Percentiles rank a stretch among this genome's conserved stretches.
These are phyloP conservation scores for Yamadazyma diospyri DNA, from an alignment of 1,139 yeast genomes.

Conservation along the genomic window DNA sequence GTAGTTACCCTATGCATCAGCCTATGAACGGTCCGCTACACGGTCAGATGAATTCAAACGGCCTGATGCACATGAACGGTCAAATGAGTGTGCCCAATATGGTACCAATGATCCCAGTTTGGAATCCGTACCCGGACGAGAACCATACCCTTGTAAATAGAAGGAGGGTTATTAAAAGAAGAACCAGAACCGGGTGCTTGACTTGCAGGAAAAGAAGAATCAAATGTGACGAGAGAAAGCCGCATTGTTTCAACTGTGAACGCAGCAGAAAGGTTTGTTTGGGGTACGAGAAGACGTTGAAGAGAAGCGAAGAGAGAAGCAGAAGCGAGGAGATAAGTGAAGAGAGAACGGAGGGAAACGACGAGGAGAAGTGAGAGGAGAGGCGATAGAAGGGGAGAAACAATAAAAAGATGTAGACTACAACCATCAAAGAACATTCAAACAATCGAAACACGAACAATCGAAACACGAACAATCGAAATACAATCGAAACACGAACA, in stretches of 20 bases:
- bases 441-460: too few species aligned
- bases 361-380: slow-evolving; percentile 1
- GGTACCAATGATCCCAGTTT: slow-evolving; percentile 10
- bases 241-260: slow-evolving; percentile 70
- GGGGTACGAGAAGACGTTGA: slow-evolving; percentile 50
- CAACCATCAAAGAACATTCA: too few species aligned
- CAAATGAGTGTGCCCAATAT: not conserved
- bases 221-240: slow-evolving; percentile 74
- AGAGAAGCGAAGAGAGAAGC: slow-evolving; percentile 10
- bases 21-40: too few species aligned
- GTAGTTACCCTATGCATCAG: too few species aligned
- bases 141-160: slow-evolving; percentile 30
- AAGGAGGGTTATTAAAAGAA: slow-evolving; percentile 42
- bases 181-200: slow-evolving; percentile 73
- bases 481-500: too few species aligned
- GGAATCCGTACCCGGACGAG: slow-evolving; percentile 14
- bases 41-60: too few species aligned
- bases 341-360: slow-evolving; percentile 6
- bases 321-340: not conserved
- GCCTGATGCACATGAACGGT: not conserved
- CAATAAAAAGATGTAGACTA: not conserved
- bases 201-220: slow-evolving; percentile 72
- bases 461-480: too few species aligned
- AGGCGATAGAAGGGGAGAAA: not conserved
- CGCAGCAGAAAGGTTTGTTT: slow-evolving; percentile 66